Base-by-base conservation (phyloP, 257 asterid species). In the Solanum chiquidenum region DNA sequence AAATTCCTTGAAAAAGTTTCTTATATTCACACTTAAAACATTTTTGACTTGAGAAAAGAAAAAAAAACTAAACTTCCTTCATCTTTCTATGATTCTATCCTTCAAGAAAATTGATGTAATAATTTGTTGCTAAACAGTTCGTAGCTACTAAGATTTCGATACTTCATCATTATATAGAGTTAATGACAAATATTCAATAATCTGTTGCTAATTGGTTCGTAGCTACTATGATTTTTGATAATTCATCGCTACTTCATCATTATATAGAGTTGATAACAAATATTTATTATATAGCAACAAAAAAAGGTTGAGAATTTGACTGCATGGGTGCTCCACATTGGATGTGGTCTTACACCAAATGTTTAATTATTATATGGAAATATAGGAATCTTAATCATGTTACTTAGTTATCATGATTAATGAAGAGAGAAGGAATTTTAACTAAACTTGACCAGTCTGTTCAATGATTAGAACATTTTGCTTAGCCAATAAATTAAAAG, bases 311-410 rank as follows among this genome's bases (percentile, higher is more conserved):
- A 33, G 29, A 74, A 1, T 74, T 74, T 74, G 83, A 35, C 10
- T 35, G 52, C 83, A 35, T 74, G 52, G 52, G 9, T 74, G 83
- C 83, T 74, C 83, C 52, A 74, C 52, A 74, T 74, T 74, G 21
- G 60, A 40, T 12, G 42, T 82, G 69, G 20, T 82, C 44, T 49
- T 20, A 55, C 38, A 82, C 85, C 42, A 46, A 29, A 82, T 74
- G 29, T 31, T 44, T 21, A 21, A 34, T 31, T 18, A 46, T 52
- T 46, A 6, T 49, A 49, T 82, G 29, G 29, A 20, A 82, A 29
- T 82, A 12, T 49, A 82, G 86, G 86, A 82, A 82, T 82, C 86
- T 82, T 82, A 80, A 80, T 80, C 42, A 80, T 49, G 85, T 52
- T 82, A 82, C 85, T 49, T 82, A 3, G 86, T 82, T 9, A 82